Evolutionary conservation across 129 eudicot species (phyloP).

Genomic region (Lonicera japonica): DNA sequence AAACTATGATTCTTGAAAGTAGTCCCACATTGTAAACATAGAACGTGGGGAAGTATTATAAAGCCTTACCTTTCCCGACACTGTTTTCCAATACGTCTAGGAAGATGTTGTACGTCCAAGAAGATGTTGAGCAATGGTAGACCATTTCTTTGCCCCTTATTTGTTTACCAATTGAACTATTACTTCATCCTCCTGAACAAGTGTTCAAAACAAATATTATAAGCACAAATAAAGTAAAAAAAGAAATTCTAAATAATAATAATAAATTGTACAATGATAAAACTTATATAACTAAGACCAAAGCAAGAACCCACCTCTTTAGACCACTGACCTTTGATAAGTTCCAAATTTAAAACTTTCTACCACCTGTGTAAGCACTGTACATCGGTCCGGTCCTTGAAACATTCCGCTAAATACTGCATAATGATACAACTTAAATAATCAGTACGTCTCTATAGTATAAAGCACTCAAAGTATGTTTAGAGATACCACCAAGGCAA

Average conservation of each 20-base stretch:
- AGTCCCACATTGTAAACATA: no score
- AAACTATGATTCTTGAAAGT: no score
- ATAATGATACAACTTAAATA: constrained; percentile 5
- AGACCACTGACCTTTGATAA: constrained; percentile 95
- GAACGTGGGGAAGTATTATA: neutral
- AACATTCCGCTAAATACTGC: constrained; percentile 64
- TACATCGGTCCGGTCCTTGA: constrained; percentile 75
- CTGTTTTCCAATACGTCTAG: constrained; percentile 95
- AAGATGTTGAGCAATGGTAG: constrained; percentile 78
- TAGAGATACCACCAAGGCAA: no score
- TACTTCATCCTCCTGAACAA: constrained; percentile 72
- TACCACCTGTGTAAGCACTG: no score
- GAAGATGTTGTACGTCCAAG: constrained; percentile 87
- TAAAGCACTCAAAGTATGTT: constrained; percentile 1
- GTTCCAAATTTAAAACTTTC: constrained; percentile 83
- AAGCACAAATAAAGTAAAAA: neutral
- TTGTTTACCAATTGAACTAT: constrained; percentile 53
- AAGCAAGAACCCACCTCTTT: constrained; percentile 45
- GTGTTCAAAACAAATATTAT: neutral
- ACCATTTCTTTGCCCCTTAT: constrained; percentile 86
- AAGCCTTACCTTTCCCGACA: constrained; percentile 77
- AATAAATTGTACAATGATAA: no score
- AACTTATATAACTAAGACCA: neutral
- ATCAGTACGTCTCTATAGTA: neutral
- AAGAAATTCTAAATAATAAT: no score